Evolutionary conservation across 2,329 filamentous ascomycete genomes (phyloP), one percentile per base, ranked within the genome.

Genomic region (Colletotrichum aenigma): DNA sequence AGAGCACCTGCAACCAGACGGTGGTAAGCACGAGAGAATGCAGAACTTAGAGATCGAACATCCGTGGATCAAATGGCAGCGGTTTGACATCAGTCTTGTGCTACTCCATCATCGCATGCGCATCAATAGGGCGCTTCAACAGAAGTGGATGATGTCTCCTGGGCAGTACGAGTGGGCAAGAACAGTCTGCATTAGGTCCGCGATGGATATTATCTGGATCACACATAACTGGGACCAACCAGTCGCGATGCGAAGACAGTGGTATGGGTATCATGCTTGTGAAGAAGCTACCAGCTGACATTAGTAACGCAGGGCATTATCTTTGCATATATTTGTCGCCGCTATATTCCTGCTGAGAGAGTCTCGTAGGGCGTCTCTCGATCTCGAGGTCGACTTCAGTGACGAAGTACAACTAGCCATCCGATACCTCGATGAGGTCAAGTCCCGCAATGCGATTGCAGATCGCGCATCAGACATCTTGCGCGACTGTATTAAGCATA

Each of bases 61-160:
- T 9, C 75, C 75, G 6, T 77, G 73, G 73, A 64, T 77, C 26
- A 76, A 72, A n/a, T 76, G 73, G 73, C 73, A 76, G 48, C 69
- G 75, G 1, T 77, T 77, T 30, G 73, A 77, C 26, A 76, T 77
- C 16, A 77, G 74, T 24, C 69, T 77, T 4, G 73, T 73, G 6
- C 48, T 77, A 8, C 69, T 76, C 3, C 69, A 76, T 30, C 76
- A 77, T 21, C 67, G 73, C 6, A 65, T 77, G 18, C 68, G 68
- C 5, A 77, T 77, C 26, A 76, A 77, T 12, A 70, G 73, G 9
- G 56, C 73, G 8, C 58, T 77, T 5, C 62, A 70, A 16, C 43
- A 62, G 4, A 4, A 68, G 13, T 76, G 76, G 68, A 32, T 56
- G 10, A 18, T 6, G 5, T 55, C 30, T 3, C 69, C 69, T 3